A percentile compares a stretch with the other conserved stretches of the same genome.
These are phyloP conservation scores for Rhododendron henanense DNA, from an alignment of 148 eudicot genomes.

Conservation along the genomic window DNA sequence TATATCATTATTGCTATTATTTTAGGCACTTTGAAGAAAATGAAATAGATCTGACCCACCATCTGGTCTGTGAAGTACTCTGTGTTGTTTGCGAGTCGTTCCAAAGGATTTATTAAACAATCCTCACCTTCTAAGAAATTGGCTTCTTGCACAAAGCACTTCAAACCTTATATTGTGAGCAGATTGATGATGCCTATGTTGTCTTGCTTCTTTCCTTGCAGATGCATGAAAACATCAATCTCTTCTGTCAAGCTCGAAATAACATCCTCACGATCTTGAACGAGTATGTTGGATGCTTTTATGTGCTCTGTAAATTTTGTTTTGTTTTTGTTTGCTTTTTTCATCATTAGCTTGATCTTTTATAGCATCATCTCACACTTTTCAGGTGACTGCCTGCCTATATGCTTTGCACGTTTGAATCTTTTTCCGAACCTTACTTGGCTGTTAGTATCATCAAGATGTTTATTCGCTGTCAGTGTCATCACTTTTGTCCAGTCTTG, in stretches of 20 bases:
- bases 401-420: background rate
- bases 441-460: background rate
- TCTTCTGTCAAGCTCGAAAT: constrained; percentile 71
- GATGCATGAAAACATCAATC: constrained; percentile 69
- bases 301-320: background rate
- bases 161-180: background rate
- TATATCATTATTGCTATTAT: background rate
- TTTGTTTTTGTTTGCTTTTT: background rate
- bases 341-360: background rate
- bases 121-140: background rate
- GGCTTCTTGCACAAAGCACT: background rate
- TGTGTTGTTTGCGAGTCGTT: background rate
- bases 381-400: background rate
- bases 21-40: background rate
- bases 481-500: background rate
- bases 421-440: background rate
- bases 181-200: background rate
- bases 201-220: constrained; percentile 30
- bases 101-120: background rate
- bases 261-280: constrained; percentile 61
- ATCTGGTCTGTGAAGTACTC: background rate
- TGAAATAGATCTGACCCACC: background rate
- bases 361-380: background rate
- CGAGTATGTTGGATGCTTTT: constrained; percentile 47
- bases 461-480: background rate